Conservation (phyloP, 2,329 filamentous ascomycete genomes). For the Fusarium anthophilum region DNA sequence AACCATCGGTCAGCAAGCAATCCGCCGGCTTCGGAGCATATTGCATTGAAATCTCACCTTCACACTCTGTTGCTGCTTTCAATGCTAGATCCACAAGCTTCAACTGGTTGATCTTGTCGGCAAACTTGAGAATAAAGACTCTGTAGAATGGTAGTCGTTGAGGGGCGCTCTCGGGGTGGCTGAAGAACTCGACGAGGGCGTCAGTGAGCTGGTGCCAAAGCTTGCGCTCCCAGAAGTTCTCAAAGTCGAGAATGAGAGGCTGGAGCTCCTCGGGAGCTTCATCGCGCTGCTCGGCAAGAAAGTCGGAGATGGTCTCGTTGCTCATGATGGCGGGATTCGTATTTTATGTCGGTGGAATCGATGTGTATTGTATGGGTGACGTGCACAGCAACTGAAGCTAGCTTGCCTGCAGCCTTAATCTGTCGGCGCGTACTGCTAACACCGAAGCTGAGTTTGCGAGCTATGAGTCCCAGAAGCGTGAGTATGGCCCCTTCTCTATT, state of each 20-base stretch:
- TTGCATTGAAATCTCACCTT: constrained; percentile 62
- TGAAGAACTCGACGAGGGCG: constrained; percentile 87
- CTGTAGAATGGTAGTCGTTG: constrained; percentile 93
- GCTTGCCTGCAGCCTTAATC: constrained; percentile 34
- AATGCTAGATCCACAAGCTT: constrained; percentile 93
- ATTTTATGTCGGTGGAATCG: constrained; percentile 9
- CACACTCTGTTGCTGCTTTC: constrained; percentile 85
- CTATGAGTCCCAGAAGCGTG: background rate
- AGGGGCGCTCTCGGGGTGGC: constrained; percentile 78
- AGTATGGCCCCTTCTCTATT: background rate
- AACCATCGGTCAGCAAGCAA: constrained; percentile 20
- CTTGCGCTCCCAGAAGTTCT: constrained; percentile 98
- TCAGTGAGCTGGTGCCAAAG: constrained; percentile 99
- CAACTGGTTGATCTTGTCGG: constrained; percentile 98
- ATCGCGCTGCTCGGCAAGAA: constrained; percentile 90
- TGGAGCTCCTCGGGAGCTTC: constrained; percentile 88
- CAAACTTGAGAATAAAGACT: constrained; percentile 93
- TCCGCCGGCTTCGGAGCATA: constrained; percentile 13
- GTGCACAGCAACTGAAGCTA: constrained; percentile 36
- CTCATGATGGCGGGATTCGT: constrained; percentile 68
- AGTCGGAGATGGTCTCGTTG: constrained; percentile 87
- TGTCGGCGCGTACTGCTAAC: constrained; percentile 1
- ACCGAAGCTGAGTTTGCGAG: background rate
- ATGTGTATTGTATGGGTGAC: constrained; percentile 21
- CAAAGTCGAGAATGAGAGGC: constrained; percentile 87